Conservation (phyloP, 2,329 filamentous ascomycete genomes). For the Aspergillus candidus region DNA sequence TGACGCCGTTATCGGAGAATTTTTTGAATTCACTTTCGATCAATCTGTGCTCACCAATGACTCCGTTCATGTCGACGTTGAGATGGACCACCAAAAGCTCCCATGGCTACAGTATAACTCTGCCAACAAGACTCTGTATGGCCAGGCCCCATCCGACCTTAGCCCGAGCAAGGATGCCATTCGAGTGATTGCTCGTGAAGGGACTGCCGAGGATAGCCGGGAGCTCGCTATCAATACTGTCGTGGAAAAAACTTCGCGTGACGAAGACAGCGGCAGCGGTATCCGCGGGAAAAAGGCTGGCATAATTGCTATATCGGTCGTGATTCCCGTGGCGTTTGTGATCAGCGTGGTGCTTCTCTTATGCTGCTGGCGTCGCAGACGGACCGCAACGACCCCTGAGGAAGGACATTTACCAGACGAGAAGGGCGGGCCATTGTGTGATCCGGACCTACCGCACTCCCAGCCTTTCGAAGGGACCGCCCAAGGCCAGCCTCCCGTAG, state of each 20-base stretch:
- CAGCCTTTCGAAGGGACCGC: constrained; percentile 20
- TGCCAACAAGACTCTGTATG: constrained; percentile 40
- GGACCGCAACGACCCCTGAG: constrained; percentile 18
- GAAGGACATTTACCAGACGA: constrained; percentile 18
- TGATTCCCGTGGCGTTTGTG: constrained; percentile 29
- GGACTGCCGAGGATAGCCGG: constrained; percentile 36
- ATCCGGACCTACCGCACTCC: constrained; percentile 20
- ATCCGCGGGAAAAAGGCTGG: constrained; percentile 27
- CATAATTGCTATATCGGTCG: constrained; percentile 33
- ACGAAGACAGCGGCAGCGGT: constrained; percentile 8
- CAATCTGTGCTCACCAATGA: constrained; percentile 36
- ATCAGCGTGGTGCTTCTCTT: constrained; percentile 26
- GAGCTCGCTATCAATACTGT: constrained; percentile 39
- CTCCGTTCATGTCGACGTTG: constrained; percentile 39
- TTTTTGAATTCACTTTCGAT: constrained; percentile 46
- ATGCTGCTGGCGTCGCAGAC: constrained; percentile 30
- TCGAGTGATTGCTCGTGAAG: constrained; percentile 40
- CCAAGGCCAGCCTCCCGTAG: constrained; percentile 17
- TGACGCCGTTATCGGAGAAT: constrained; percentile 45
- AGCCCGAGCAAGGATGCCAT: constrained; percentile 36
- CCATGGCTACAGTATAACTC: constrained; percentile 49
- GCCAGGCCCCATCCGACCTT: constrained; percentile 42
- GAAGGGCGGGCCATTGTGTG: constrained; percentile 17
- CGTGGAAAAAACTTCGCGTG: constrained; percentile 14
- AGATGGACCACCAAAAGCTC: constrained; percentile 34